These are phyloP conservation scores for Coffea canephora DNA, from an alignment of 257 asterid species.

Conservation along the genomic window DNA sequence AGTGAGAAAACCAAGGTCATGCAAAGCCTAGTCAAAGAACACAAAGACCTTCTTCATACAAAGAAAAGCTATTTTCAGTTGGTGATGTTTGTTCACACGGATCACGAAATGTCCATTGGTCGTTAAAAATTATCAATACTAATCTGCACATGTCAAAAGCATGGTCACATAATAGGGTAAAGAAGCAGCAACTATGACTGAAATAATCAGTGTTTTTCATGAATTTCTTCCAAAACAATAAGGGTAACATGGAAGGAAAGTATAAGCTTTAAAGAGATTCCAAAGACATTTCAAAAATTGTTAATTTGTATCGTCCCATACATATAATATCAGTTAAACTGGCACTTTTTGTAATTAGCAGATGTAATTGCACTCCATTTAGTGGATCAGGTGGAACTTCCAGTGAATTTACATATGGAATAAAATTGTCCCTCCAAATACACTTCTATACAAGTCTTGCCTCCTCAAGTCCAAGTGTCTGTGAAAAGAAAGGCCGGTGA, in stretches of 20 bases:
- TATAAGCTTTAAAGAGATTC: neutral
- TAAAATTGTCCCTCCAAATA: too few species aligned
- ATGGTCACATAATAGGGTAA: neutral
- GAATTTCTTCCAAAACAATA: neutral
- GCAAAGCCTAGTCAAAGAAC: neutral
- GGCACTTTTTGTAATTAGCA: neutral
- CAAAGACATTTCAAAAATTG: neutral
- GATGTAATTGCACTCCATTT: neutral
- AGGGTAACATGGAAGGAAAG: neutral
- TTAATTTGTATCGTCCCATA: neutral
- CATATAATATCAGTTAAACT: neutral
- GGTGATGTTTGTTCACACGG: neutral
- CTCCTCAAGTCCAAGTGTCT: too few species aligned
- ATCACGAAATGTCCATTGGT: too few species aligned
- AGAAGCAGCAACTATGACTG: neutral
- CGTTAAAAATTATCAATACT: neutral
- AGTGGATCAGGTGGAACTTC: neutral
- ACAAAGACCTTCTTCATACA: neutral
- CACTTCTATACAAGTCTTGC: too few species aligned
- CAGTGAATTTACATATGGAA: too few species aligned
- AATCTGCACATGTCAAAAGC: neutral
- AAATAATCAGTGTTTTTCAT: neutral
- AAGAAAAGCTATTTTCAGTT: neutral
- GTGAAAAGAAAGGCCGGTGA: neutral
- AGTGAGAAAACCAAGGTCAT: constrained; percentile 13